These are phyloP conservation scores for Chaetomium fimeti DNA, from an alignment of 495 filamentous ascomycete genomes.

Conservation along the genomic window DNA sequence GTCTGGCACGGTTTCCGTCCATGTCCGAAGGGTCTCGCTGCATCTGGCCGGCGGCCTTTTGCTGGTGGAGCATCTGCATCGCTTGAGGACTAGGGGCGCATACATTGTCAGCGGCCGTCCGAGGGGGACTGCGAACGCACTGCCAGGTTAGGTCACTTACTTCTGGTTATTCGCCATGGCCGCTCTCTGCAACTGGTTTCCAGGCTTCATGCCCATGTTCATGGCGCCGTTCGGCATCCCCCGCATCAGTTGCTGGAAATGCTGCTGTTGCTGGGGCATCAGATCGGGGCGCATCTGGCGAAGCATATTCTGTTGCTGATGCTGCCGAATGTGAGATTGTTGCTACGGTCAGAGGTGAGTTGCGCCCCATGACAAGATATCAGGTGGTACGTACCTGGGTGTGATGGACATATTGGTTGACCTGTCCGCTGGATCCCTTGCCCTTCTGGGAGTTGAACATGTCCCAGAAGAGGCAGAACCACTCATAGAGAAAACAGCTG, in stretches of 20 bases:
- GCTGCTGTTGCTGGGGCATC: slow-evolving; percentile 40
- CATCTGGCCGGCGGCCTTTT: slow-evolving; percentile 71
- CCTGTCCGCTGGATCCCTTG: slow-evolving; percentile 52
- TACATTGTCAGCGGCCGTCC: slow-evolving; percentile 28
- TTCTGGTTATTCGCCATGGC: slow-evolving; percentile 76
- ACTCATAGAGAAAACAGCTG: slow-evolving; percentile 83
- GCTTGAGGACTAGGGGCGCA: slow-evolving; percentile 57
- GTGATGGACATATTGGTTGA: slow-evolving; percentile 71
- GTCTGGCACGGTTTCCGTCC: slow-evolving; percentile 77
- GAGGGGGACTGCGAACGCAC: neutral
- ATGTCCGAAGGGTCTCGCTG: slow-evolving; percentile 82
- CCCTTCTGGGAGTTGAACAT: slow-evolving; percentile 77
- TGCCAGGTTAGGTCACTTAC: slow-evolving; percentile 45
- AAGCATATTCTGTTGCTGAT: slow-evolving; percentile 66
- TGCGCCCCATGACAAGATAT: neutral
- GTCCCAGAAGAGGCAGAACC: slow-evolving; percentile 97
- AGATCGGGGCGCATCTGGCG: slow-evolving; percentile 61
- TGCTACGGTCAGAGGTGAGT: slow-evolving; percentile 46
- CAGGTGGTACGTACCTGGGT: slow-evolving; percentile 60
- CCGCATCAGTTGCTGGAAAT: slow-evolving; percentile 56
- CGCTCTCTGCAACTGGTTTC: slow-evolving; percentile 64
- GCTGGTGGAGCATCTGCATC: slow-evolving; percentile 61
- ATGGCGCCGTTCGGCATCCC: slow-evolving; percentile 37
- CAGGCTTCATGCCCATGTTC: slow-evolving; percentile 50
- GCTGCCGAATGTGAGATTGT: slow-evolving; percentile 64